A percentile compares a stretch with the other conserved stretches of the same genome.
Conservation (phyloP, 495 filamentous ascomycete species). For the Neurospora cerealis region DNA sequence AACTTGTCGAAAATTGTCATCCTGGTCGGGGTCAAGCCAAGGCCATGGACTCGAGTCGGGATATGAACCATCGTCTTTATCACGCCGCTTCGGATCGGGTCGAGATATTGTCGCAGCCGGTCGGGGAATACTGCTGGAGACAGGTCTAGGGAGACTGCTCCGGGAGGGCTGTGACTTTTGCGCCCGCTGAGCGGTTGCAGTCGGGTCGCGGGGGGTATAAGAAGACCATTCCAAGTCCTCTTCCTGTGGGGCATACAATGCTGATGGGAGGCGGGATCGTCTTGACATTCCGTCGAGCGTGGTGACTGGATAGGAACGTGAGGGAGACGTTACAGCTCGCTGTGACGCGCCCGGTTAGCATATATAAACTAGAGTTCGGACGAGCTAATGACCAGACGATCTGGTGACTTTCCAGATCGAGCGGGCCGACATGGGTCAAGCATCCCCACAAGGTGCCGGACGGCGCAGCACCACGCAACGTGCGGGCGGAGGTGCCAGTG, state of each 20-base stretch:
- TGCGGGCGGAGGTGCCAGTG: not conserved
- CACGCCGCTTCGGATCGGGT: conserved; percentile 1
- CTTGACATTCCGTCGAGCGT: conserved; percentile 10
- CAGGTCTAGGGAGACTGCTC: not conserved
- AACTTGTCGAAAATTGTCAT: conserved; percentile 35
- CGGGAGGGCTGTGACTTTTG: not conserved
- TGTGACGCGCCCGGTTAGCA: conserved; percentile 4
- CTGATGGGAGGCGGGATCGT: conserved; percentile 5
- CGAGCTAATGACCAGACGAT: not conserved
- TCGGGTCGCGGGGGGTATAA: conserved; percentile 6
- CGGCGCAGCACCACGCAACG: not conserved
- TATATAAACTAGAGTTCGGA: not conserved
- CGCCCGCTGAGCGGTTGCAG: conserved; percentile 13
- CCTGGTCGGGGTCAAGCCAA: conserved; percentile 34
- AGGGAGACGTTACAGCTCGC: not conserved
- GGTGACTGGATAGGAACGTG: not conserved
- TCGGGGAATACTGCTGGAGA: not conserved
- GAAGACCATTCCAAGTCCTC: conserved; percentile 4
- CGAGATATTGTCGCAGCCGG: not conserved
- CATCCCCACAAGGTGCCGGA: not conserved
- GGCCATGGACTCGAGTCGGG: conserved; percentile 19
- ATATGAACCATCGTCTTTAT: conserved; percentile 11
- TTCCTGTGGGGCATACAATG: not conserved
- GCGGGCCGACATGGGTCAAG: not conserved
- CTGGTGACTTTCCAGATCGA: not conserved